Evolutionary conservation across 495 filamentous ascomycete genomes (phyloP), one percentile per base, ranked within the genome.

Genomic region (Bacidia gigantensis): DNA sequence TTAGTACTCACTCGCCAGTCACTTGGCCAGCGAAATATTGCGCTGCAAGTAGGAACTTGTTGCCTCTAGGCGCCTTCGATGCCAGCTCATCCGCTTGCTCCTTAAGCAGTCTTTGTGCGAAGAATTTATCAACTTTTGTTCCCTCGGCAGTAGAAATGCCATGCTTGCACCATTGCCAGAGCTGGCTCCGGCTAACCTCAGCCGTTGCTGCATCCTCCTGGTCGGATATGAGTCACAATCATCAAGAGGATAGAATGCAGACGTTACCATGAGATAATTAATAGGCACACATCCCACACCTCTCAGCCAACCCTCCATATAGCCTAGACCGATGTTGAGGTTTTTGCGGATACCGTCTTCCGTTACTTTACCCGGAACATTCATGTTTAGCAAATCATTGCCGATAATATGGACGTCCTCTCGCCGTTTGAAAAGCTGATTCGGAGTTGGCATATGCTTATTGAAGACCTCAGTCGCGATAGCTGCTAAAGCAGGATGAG

Each of bases 291-390:
- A 99, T 35, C 92, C 92, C 29, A 97, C 76, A 17, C 89, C 92
- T 52, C 87, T 84, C 26, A 97, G 75, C 92, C 92, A 99, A 57
- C 86, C 90, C 69, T 99, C 92, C 90, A 97, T 99, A 69, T 99
- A 99, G 49, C 84, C 82, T 1, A 99, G 79, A 20, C 93, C 92
- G 62, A 99, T 97, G 67, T 86, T 89, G 49, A 99, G 73, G 71
- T 99, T 99, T 81, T 95, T 96, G 62, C 88, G 81, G 72, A 99
- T 96, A 50, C 92, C 92, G 7, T 82, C 87, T 69, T 97, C 93
- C 58, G 93, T 96, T 62, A 99, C 78, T 64, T 82, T 78, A 35
- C 92, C 92, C 21, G 93, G 87, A 18, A 97, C 84, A 62, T 97
- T 96, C 83, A 95, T 97, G 75, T 99, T 99, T 26, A 99, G 76